Conservation (phyloP, 345 rosid species). For the Hibiscus syriacus region DNA sequence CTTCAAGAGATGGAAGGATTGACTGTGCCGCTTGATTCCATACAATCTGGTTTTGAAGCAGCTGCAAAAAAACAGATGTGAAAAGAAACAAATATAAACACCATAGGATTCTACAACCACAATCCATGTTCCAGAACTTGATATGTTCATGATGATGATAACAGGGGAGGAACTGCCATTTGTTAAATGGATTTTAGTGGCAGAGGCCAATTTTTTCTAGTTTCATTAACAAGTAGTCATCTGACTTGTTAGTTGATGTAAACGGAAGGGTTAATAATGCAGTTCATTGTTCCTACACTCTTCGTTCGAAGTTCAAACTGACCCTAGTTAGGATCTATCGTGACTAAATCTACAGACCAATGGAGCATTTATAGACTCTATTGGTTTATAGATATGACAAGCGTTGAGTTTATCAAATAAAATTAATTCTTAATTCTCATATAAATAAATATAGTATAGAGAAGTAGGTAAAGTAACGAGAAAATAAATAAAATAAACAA, state of each 20-base stretch:
- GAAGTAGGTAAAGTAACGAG: too few species aligned
- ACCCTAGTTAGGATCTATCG: too few species aligned
- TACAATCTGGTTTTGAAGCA: background rate
- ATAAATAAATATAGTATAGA: too few species aligned
- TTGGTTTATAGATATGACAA: too few species aligned
- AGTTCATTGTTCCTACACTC: background rate
- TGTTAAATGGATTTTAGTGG: constrained; percentile 5
- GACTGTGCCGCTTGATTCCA: constrained; percentile 7
- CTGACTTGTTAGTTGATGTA: constrained; percentile 10
- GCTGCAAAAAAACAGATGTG: background rate
- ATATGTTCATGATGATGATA: background rate
- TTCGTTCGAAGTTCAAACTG: background rate
- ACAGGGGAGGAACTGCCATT: background rate
- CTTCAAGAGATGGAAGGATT: constrained; percentile 34
- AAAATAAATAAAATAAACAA: too few species aligned
- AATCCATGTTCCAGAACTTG: background rate
- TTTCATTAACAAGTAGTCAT: constrained; percentile 7
- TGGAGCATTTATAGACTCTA: too few species aligned
- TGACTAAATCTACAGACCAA: too few species aligned
- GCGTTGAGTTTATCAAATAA: too few species aligned
- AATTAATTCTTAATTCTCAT: too few species aligned
- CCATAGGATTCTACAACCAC: background rate
- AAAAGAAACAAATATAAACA: background rate
- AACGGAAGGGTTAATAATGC: background rate
- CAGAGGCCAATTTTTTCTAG: background rate